Base-by-base conservation (phyloP, 1,284 basidiomycete species). In the Mycena citricolor region DNA sequence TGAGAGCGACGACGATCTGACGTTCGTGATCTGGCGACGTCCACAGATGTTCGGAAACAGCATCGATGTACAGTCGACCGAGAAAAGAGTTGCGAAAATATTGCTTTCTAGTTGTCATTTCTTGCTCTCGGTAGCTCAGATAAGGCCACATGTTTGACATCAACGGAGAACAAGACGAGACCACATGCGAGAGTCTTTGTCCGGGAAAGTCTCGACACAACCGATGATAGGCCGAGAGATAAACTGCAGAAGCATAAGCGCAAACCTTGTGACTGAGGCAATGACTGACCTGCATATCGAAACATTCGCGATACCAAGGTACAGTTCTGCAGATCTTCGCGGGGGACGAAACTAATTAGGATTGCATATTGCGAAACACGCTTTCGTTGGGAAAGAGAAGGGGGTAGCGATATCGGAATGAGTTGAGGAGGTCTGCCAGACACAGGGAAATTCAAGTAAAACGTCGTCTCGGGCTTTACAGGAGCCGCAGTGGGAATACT, bases 141-240 rank as follows among this genome's bases (percentile, higher is more conserved):
- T 86, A 86, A 3, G 83, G 81, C 85, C 85, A 87, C 57, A 83
- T 67, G 53, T 86, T 79, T 1, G 70, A 77, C 63, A 71, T 76
- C 11, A 66, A 69, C 16, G 48, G 60, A 17, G 33, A 32, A 21
- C 33, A 14, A 7, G 76, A 61, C 32, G 61, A 42, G 29, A 74
- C 47, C 10, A 79, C 39, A 1, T 53, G 36, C 13, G 67, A 59
- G 30, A 81, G 61, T 35, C 83, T 71, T 22, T 52, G 54, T 4
- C 83, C 83, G 17, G 65, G 37, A 51, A 75, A 84, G 13, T 66
- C 48, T 14, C 61, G 64, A 8, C 43, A 51, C 10, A 87, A 67
- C 25, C 74, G 68, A 39, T 69, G 60, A 10, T 57, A 56, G 0
- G 84, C 82, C 7, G 83, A 81, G 2, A 83, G 66, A 59, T 81